phyloP scores from a whole-genome alignment of 805 yeast species.

The Vanderwaltozyma yarrowii region DNA sequence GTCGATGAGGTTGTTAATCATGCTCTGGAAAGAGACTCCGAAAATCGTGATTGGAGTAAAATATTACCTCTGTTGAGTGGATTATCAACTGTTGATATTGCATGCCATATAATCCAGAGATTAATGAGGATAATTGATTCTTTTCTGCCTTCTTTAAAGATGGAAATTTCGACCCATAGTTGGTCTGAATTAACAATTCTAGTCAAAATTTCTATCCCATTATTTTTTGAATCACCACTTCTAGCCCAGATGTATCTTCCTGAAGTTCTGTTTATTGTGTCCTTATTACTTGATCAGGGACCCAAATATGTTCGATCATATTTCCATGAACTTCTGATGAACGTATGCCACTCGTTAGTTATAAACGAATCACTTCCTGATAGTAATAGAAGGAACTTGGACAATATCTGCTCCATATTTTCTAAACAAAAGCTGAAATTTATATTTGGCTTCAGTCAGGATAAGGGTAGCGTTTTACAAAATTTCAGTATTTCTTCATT shows the following conservation, averaged over 20 bases:
- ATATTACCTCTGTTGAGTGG: conserved; percentile 52
- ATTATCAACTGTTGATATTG: conserved; percentile 62
- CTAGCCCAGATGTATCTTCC: conserved; percentile 57
- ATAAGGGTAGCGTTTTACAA: conserved; percentile 30
- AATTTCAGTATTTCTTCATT: conserved; percentile 30
- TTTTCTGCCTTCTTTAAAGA: conserved; percentile 34
- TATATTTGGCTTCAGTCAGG: conserved; percentile 60
- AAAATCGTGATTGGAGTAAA: conserved; percentile 56
- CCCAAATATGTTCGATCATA: conserved; percentile 47
- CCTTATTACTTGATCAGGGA: conserved; percentile 45
- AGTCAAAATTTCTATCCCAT: conserved; percentile 48
- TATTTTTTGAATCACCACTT: conserved; percentile 60
- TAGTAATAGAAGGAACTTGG: conserved; percentile 33
- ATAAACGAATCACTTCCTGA: conserved; percentile 43
- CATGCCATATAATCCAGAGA: conserved; percentile 52
- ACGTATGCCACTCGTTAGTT: conserved; percentile 59
- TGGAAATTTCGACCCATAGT: conserved; percentile 37
- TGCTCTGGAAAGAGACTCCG: conserved; percentile 70
- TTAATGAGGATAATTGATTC: conserved; percentile 45
- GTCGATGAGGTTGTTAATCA: conserved; percentile 67
- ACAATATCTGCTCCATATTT: conserved; percentile 33
- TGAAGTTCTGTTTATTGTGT: conserved; percentile 58
- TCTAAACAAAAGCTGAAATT: conserved; percentile 56
- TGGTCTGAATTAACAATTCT: conserved; percentile 68
- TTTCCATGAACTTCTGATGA: conserved; percentile 51